Evolutionary conservation across 2,329 filamentous ascomycete species (phyloP), one percentile per base, ranked within the genome.

Genomic region (Salinomyces thailandicus): DNA sequence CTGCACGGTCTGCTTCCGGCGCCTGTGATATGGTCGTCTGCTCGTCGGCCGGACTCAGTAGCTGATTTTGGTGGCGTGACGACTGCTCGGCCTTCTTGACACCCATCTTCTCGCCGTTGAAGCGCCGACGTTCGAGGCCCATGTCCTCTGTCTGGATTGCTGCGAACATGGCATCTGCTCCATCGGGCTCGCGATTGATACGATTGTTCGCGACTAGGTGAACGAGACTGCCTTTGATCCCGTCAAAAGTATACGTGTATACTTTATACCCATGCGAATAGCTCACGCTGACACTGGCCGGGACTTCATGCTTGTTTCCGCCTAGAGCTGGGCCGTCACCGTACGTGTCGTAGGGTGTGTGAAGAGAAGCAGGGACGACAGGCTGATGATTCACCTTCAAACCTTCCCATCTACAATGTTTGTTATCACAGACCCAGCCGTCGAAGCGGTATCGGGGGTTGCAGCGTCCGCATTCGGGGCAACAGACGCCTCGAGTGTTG

Each of bases 401-500:
- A 20, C 43, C 41, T 31, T 38, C 16, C 37, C 45, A 81, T 2
- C 51, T 53, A 46, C 77, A 83, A 1, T 46, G 47, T 0, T 45
- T 43, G 11, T 66, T 72, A 29, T 68, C 62, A 41, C 80, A 86
- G 17, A 61, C 56, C 79, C 78, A 84, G 1, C 68, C 66, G 4
- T 58, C 59, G 77, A 79, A 86, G 16, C 66, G 57, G 11, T 69
- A 62, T 1, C 81, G 68, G 2, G 74, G 67, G 28, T 68, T 75
- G 47, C 80, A 83, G 27, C 73, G 68, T 0, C 65, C 61, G 44
- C 82, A 86, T 1, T 59, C 41, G 0, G 74, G 75, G 46, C 82
- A 87, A 2, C 81, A 72, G 31, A 85, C 72, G 0, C 81, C 81
- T 34, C 65, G 63, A 49, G 74, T 79, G 38, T 71, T 74, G 6